Evolutionary conservation across 805 yeast genomes (phyloP), one percentile per base, ranked within the genome.

Genomic region (Yamadazyma olivae): DNA sequence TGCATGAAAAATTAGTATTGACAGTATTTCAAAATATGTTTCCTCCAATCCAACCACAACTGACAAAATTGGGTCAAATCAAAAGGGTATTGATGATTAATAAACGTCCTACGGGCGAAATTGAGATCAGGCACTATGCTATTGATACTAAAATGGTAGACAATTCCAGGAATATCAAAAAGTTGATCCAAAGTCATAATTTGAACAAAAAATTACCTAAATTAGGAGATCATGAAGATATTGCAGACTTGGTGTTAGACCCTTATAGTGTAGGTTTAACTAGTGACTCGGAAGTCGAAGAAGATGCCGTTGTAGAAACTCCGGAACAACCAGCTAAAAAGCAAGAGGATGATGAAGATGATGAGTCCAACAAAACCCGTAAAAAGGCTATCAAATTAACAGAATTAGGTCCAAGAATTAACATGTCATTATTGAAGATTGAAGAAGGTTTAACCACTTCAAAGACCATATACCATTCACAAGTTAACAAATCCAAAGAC

Each of bases 11-110:
- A 50, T 71, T 91, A 43, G 58, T 89, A 38, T 79, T 95, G 20
- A 86, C 97, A 3, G 80, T 89, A 67, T 87, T 93, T 65, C 99
- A 93, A 63, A 89, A 88, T 64, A 79, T 93, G 78, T 87, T 91
- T 59, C 99, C 99, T 5, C 87, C 99, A 15, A 82, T 93, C 46
- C 83, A 88, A 40, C 97, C 96, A 3, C 87, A 87, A 46, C 64
- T 69, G 39, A 84, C 95, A 14, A 80, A 80, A 46, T 81, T 93
- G 22, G 66, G 69, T 30, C 67, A 83, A 1, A 89, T 93, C 36
- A 83, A 79, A 51, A 74, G 99, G 53, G 98, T 93, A 15, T 66
- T 93, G 50, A 74, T 93, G 76, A 64, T 93, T 38, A 82, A 83
- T 57, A 84, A 81, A 52, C 18, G 13, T 8, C 6, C 6, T 13